Conservation (phyloP, 2,329 filamentous ascomycete species). For the Stemphylium lycopersici region DNA sequence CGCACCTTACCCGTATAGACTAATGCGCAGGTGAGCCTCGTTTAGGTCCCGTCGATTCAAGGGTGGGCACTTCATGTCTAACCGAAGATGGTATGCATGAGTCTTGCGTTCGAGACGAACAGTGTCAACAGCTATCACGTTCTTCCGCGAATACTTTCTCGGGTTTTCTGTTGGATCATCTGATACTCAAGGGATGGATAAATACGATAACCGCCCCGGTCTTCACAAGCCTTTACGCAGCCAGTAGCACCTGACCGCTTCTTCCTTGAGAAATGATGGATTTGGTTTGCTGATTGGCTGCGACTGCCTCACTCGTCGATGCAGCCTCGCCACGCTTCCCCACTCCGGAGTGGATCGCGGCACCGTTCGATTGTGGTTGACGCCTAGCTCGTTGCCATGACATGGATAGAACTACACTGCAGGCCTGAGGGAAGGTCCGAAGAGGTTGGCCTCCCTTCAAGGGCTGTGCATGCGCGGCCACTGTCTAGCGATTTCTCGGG, state of each 20-base stretch:
- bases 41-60: constrained; percentile 3
- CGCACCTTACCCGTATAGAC: background rate
- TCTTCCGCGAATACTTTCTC: constrained; percentile 21
- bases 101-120: background rate
- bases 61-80: background rate
- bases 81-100: constrained; percentile 3
- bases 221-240: constrained; percentile 24
- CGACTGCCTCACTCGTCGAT: constrained; percentile 23
- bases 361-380: constrained; percentile 10
- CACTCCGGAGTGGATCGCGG: constrained; percentile 12
- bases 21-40: background rate
- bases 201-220: constrained; percentile 27
- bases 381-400: constrained; percentile 5
- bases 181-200: constrained; percentile 30
- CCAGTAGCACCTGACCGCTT: constrained; percentile 35
- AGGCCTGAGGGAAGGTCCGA: background rate
- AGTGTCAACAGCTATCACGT: constrained; percentile 4
- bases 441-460: constrained; percentile 2
- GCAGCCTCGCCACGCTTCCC: constrained; percentile 33
- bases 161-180: constrained; percentile 31
- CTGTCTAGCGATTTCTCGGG: constrained; percentile 1
- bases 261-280: constrained; percentile 9
- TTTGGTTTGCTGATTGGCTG: constrained; percentile 32
- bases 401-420: constrained; percentile 6
- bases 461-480: constrained; percentile 3